These are phyloP conservation scores for Nannizzia gypsea DNA, from an alignment of 2,329 filamentous ascomycete genomes.

Conservation along the genomic window DNA sequence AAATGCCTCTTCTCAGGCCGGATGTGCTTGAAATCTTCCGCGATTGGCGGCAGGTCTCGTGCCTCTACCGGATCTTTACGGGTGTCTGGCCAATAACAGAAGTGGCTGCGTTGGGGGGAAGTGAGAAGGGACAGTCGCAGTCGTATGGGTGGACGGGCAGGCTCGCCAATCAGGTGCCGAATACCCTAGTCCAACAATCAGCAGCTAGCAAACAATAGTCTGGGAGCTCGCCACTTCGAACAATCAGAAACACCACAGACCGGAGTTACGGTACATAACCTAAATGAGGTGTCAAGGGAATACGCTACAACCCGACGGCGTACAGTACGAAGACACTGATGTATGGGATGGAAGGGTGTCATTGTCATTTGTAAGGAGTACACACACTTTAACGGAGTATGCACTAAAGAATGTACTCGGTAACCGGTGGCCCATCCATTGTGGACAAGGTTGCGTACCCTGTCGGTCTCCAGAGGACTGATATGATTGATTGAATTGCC, in stretches of 20 bases:
- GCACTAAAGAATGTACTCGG: neutral
- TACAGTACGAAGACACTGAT: too few species aligned
- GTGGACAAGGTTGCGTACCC: neutral
- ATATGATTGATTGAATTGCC: neutral
- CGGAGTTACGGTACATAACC: slow-evolving; percentile 3
- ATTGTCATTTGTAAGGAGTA: neutral
- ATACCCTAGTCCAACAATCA: neutral
- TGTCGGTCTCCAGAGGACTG: neutral
- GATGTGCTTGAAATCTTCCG: slow-evolving; percentile 14
- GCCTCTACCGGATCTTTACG: slow-evolving; percentile 7
- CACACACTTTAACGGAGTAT: neutral
- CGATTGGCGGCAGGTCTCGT: slow-evolving; percentile 15
- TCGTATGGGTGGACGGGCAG: neutral
- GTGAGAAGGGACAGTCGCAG: neutral
- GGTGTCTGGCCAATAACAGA: neutral
- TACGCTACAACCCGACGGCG: neutral
- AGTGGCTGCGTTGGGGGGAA: neutral
- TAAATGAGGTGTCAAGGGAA: neutral
- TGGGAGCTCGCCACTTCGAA: slow-evolving; percentile 3
- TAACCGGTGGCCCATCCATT: neutral
- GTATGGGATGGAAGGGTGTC: neutral
- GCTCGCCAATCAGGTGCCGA: neutral
- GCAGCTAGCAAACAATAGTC: slow-evolving; percentile 7
- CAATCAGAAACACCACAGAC: neutral
- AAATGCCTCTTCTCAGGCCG: slow-evolving; percentile 9